Percentiles rank a stretch among this genome's conserved stretches.
Conservation (phyloP, 805 yeast genomes). For the Debaryomyces tyrocola region DNA sequence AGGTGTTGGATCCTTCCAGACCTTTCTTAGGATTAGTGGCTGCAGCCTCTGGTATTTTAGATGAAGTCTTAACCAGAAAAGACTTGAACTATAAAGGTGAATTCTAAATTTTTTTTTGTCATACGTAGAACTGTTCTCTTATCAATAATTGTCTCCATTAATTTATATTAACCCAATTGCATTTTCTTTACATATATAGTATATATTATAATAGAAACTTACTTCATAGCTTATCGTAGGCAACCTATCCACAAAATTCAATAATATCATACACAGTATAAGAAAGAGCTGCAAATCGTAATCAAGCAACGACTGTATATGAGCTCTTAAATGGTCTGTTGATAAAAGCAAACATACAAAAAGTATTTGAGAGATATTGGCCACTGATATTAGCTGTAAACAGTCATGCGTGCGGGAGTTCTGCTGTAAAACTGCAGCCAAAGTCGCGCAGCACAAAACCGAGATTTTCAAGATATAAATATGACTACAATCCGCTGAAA, state of each 20-base stretch:
- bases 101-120: slow-evolving; percentile 22
- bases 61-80: slow-evolving; percentile 53
- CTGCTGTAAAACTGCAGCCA: background rate
- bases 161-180: background rate
- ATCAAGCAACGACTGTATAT: too few species aligned
- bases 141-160: background rate
- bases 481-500: background rate
- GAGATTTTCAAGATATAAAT: background rate
- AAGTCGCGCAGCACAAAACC: slow-evolving; percentile 1
- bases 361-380: background rate
- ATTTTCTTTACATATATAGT: background rate
- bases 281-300: too few species aligned
- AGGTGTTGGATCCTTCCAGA: slow-evolving; percentile 93
- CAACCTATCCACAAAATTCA: background rate
- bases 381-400: too few species aligned
- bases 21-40: slow-evolving; percentile 97
- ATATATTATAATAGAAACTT: background rate
- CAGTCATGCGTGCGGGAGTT: too few species aligned
- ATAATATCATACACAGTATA: background rate
- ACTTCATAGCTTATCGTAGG: background rate
- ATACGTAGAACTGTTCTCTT: background rate
- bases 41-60: slow-evolving; percentile 84
- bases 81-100: slow-evolving; percentile 46
- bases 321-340: too few species aligned
- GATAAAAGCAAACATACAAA: too few species aligned